Percentiles rank a stretch among this genome's conserved stretches.
Conservation (phyloP, 495 filamentous ascomycete species). For the Trichocladium antarcticum region DNA sequence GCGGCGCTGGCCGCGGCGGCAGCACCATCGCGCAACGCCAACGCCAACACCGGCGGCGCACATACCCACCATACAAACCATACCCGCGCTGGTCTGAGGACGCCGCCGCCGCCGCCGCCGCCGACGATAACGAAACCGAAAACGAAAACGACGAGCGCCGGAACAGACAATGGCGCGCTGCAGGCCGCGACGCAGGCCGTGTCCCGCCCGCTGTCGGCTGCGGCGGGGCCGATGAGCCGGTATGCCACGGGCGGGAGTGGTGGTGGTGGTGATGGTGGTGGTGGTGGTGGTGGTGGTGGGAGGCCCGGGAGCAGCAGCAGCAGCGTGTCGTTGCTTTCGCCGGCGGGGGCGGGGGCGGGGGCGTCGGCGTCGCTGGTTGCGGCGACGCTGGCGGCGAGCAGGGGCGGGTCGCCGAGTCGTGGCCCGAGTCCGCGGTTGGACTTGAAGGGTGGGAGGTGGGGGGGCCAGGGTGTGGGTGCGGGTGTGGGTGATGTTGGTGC, state of each 20-base stretch:
- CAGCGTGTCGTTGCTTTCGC: constrained; percentile 10
- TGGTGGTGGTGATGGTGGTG: not conserved
- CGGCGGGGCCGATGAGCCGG: not conserved
- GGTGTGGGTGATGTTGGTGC: constrained; percentile 12
- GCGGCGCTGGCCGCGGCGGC: not conserved
- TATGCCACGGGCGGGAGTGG: constrained; percentile 11
- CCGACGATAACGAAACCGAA: constrained; percentile 3
- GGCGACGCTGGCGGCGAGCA: constrained; percentile 45
- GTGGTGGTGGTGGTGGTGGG: not conserved
- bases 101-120: not conserved
- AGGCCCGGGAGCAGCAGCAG: too few relatives aligned
- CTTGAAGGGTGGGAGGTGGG: constrained; percentile 1
- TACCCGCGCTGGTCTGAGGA: not conserved
- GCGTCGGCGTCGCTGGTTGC: constrained; percentile 44
- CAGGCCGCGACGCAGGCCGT: constrained; percentile 36
- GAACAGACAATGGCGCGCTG: constrained; percentile 34
- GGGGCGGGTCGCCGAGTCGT: constrained; percentile 30
- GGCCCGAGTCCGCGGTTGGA: constrained; percentile 23
- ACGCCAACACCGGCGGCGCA: constrained; percentile 7
- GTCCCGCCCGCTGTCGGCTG: not conserved
- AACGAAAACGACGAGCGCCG: constrained; percentile 8
- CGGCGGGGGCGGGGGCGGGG: constrained; percentile 4
- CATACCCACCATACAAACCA: not conserved
- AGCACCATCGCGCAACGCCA: too few relatives aligned
- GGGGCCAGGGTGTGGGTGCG: constrained; percentile 17